These are phyloP conservation scores for Pythium biforme DNA, from an alignment of 352 stramenopile genomes.

Conservation along the genomic window DNA sequence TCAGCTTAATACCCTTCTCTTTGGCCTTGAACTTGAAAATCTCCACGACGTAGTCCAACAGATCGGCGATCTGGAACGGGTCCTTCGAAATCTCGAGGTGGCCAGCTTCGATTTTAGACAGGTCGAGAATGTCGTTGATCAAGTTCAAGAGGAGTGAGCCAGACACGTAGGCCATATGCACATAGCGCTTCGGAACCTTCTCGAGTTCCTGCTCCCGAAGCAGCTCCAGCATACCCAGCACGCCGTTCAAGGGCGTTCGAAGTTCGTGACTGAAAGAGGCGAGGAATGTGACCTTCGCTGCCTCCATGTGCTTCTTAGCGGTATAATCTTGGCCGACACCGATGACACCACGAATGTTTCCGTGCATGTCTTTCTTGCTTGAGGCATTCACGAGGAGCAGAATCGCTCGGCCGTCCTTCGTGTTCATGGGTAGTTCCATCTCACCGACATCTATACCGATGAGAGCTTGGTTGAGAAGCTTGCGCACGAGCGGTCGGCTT, in stretches of 20 bases:
- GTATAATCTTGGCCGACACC: constrained; percentile 93
- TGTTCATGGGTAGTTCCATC: constrained; percentile 86
- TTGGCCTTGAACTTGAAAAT: constrained; percentile 89
- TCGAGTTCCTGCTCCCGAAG: constrained; percentile 77
- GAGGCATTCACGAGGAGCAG: constrained; percentile 79
- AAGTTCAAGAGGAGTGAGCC: constrained; percentile 87
- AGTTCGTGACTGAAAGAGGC: constrained; percentile 85
- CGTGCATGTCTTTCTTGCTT: constrained; percentile 89
- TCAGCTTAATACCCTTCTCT: constrained; percentile 86
- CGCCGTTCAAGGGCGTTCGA: constrained; percentile 77
- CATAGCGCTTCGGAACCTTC: constrained; percentile 63
- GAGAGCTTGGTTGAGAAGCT: constrained; percentile 75
- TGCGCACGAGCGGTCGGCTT: constrained; percentile 60
- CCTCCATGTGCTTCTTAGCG: constrained; percentile 83
- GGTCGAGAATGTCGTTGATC: constrained; percentile 92
- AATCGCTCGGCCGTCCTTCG: constrained; percentile 62
- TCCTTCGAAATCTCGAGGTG: constrained; percentile 88
- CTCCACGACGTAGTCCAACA: constrained; percentile 87
- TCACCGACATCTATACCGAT: constrained; percentile 88
- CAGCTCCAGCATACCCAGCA: constrained; percentile 82
- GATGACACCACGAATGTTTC: constrained; percentile 91
- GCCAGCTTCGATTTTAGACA: constrained; percentile 92
- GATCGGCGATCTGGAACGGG: constrained; percentile 77
- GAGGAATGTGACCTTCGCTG: constrained; percentile 85
- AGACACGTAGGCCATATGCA: constrained; percentile 86